phyloP scores from a whole-genome alignment of 2,329 filamentous ascomycete species.

The Xylariaceae sp. region DNA sequence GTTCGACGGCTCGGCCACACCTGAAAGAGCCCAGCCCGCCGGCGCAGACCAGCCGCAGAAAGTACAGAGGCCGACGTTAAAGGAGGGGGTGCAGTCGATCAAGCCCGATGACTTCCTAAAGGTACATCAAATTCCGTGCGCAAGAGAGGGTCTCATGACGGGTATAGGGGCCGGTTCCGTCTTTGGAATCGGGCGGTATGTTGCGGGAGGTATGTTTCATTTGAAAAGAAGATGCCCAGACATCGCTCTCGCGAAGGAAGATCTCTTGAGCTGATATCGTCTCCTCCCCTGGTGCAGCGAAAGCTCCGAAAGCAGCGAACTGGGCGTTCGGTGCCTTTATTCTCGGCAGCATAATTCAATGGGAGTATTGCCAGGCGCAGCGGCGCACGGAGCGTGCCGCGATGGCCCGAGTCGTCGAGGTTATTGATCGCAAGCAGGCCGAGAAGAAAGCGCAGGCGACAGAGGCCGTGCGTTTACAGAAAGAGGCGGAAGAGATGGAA shows the following conservation, averaged over 20 bases:
- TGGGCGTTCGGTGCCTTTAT: constrained; percentile 80
- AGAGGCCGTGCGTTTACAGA: constrained; percentile 38
- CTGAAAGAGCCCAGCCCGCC: constrained; percentile 7
- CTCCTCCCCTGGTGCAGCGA: constrained; percentile 36
- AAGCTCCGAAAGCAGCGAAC: constrained; percentile 65
- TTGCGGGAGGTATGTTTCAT: constrained; percentile 62
- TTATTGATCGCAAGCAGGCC: constrained; percentile 67
- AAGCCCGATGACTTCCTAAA: constrained; percentile 63
- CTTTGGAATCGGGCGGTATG: constrained; percentile 65
- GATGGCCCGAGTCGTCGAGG: constrained; percentile 80
- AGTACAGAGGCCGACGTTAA: constrained; percentile 40
- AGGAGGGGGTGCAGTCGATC: constrained; percentile 62
- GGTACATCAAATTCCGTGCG: constrained; percentile 76
- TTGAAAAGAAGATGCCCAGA: neutral
- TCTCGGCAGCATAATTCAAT: constrained; percentile 62
- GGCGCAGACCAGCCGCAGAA: constrained; percentile 31
- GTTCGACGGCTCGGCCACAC: constrained; percentile 31
- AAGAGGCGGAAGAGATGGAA: constrained; percentile 40
- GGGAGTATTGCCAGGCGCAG: constrained; percentile 77
- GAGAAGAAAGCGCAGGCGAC: constrained; percentile 47
- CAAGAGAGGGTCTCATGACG: constrained; percentile 72
- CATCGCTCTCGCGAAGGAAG: neutral
- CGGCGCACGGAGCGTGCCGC: constrained; percentile 70
- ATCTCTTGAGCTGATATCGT: constrained; percentile 10
- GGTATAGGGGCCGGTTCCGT: constrained; percentile 78